Percentiles rank a stretch among this genome's conserved stretches.
These are phyloP conservation scores for Pseudogymnoascus sp. DNA, from an alignment of 2,329 filamentous ascomycete species.

Conservation along the genomic window DNA sequence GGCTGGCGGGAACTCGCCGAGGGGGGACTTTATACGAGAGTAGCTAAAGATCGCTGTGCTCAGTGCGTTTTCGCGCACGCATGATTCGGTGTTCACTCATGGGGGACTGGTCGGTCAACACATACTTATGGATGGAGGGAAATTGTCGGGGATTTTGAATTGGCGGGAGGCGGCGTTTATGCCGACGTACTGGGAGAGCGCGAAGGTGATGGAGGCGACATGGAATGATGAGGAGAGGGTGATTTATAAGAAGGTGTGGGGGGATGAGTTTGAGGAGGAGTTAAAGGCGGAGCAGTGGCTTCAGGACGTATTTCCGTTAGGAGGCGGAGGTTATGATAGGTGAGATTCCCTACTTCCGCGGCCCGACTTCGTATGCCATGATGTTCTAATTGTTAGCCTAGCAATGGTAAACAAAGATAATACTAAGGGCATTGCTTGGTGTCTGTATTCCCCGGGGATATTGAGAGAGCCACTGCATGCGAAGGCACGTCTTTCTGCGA, in stretches of 20 bases:
- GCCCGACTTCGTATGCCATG: too few species aligned
- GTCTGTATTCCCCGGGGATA: too few species aligned
- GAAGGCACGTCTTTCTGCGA: too few species aligned
- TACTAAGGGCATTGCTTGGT: too few species aligned
- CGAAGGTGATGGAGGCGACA: background rate
- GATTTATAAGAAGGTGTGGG: background rate
- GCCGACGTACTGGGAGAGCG: background rate
- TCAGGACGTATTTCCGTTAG: background rate
- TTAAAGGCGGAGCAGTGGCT: background rate
- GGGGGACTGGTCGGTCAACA: background rate
- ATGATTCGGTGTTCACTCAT: background rate
- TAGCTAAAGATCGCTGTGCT: too few species aligned
- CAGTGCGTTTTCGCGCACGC: background rate
- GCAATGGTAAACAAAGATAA: too few species aligned
- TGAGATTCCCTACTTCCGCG: too few species aligned
- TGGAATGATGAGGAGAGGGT: background rate
- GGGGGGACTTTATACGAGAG: too few species aligned
- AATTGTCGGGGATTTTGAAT: background rate
- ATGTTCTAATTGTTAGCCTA: too few species aligned
- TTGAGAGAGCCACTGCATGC: too few species aligned
- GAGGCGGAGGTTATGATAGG: too few species aligned
- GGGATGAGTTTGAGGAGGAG: background rate
- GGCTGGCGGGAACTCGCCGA: background rate
- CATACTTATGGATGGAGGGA: background rate
- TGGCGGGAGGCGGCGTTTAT: background rate